phyloP scores from a whole-genome alignment of 2,329 filamentous ascomycete genomes.

The Trichoderma citrinoviride region DNA sequence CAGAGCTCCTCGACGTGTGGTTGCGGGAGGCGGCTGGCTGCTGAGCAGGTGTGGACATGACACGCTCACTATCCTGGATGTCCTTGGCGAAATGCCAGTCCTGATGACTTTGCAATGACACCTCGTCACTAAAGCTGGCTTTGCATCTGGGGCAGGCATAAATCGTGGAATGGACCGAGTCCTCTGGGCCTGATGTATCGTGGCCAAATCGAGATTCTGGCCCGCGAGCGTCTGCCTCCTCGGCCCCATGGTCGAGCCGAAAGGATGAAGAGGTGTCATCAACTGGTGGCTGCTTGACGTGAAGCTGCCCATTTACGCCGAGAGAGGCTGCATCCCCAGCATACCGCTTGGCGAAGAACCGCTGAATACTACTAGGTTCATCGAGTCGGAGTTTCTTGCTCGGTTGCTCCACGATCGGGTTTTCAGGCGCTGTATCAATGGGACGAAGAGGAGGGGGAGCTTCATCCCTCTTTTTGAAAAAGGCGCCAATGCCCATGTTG shows the following conservation, averaged over 20 bases:
- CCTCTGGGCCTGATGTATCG: not conserved
- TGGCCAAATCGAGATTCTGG: not conserved
- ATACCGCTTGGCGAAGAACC: slow-evolving; percentile 52
- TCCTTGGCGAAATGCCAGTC: slow-evolving; percentile 96
- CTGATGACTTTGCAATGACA: slow-evolving; percentile 69
- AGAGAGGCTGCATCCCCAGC: slow-evolving; percentile 32
- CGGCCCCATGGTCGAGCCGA: not conserved
- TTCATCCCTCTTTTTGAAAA: slow-evolving; percentile 75
- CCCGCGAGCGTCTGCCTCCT: not conserved
- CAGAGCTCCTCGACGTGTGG: slow-evolving; percentile 31
- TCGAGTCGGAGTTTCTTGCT: slow-evolving; percentile 40
- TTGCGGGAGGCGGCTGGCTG: slow-evolving; percentile 35
- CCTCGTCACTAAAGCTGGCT: slow-evolving; percentile 53
- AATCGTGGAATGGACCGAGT: slow-evolving; percentile 31
- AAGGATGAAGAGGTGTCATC: not conserved
- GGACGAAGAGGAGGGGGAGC: slow-evolving; percentile 42
- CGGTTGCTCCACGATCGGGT: slow-evolving; percentile 22
- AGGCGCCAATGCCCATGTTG: slow-evolving; percentile 82
- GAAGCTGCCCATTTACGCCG: slow-evolving; percentile 25
- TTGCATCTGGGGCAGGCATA: slow-evolving; percentile 64
- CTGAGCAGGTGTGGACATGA: slow-evolving; percentile 45
- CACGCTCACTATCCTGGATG: slow-evolving; percentile 65
- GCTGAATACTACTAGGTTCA: slow-evolving; percentile 53
- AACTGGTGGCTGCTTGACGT: not conserved
- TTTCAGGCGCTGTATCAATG: slow-evolving; percentile 25